Evolutionary conservation across 495 filamentous ascomycete genomes (phyloP).

Genomic region (Lichenothelia convexa): DNA sequence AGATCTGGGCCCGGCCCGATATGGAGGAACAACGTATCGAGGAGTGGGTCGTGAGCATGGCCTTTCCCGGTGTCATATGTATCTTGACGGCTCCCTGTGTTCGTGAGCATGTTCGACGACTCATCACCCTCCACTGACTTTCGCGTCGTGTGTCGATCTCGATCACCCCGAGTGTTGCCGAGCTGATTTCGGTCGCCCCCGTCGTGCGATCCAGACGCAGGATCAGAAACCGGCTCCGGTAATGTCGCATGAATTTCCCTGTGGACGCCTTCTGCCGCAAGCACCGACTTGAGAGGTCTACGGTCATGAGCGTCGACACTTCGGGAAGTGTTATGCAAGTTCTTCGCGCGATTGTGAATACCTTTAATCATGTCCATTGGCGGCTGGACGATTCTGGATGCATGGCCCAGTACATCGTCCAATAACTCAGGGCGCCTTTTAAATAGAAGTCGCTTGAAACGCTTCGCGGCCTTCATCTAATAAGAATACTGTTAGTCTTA

Average conservation of each 20-base stretch:
- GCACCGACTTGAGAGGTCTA: constrained; percentile 26
- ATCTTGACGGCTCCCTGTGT: constrained; percentile 1
- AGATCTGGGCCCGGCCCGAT: constrained; percentile 45
- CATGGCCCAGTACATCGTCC: constrained; percentile 37
- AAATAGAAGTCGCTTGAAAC: constrained; percentile 50
- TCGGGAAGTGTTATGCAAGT: constrained; percentile 17
- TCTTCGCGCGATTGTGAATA: constrained; percentile 13
- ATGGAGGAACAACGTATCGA: constrained; percentile 47
- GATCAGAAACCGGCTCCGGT: constrained; percentile 12
- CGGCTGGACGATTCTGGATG: constrained; percentile 37
- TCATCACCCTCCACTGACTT: constrained; percentile 3
- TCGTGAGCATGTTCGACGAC: not conserved
- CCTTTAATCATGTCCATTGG: constrained; percentile 34
- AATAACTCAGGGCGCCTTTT: constrained; percentile 29
- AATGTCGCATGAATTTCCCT: constrained; percentile 13
- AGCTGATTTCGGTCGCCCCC: constrained; percentile 1
- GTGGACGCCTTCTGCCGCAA: constrained; percentile 34
- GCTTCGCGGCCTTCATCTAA: constrained; percentile 80
- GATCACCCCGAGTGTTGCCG: no score
- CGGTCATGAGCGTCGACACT: constrained; percentile 35
- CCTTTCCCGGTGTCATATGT: constrained; percentile 29
- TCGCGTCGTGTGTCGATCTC: no score
- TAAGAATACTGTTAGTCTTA: constrained; percentile 8
- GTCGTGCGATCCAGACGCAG: not conserved
- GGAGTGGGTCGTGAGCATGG: constrained; percentile 45